Evolutionary conservation across 495 filamentous ascomycete genomes (phyloP).

Genomic region (Echria macrotheca): DNA sequence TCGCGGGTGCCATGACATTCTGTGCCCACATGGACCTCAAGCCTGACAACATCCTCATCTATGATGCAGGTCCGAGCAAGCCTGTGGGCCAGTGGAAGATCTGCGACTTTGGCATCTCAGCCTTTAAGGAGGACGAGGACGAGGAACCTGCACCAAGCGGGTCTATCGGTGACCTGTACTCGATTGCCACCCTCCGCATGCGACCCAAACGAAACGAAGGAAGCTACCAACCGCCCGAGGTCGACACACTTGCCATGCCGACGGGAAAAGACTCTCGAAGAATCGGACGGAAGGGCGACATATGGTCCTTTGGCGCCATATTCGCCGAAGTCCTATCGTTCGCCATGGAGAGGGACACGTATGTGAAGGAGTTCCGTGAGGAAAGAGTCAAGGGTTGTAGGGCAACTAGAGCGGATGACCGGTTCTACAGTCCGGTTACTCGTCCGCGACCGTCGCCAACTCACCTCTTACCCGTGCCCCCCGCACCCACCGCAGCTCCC

Average conservation of each 20-base stretch:
- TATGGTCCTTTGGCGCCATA: slow-evolving; percentile 9
- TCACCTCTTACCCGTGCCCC: background rate
- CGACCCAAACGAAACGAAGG: background rate
- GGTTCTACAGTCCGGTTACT: too few relatives aligned
- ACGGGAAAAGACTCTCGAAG: background rate
- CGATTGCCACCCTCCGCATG: background rate
- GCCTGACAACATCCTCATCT: slow-evolving; percentile 10
- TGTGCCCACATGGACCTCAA: slow-evolving; percentile 12
- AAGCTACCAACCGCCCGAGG: slow-evolving; percentile 2
- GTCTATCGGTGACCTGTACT: background rate
- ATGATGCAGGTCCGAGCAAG: background rate
- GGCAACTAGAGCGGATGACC: too few relatives aligned
- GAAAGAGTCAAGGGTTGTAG: too few relatives aligned
- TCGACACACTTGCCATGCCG: background rate
- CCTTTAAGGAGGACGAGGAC: slow-evolving; percentile 8
- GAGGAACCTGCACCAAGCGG: background rate
- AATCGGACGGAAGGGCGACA: background rate
- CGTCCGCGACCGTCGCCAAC: too few relatives aligned
- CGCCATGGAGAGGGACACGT: background rate
- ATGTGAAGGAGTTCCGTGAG: slow-evolving; percentile 1
- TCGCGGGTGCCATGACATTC: background rate
- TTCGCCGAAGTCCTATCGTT: slow-evolving; percentile 7
- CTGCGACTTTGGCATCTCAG: slow-evolving; percentile 10
- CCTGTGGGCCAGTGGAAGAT: slow-evolving; percentile 8
- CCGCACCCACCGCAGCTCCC: too few relatives aligned